Percentiles rank a stretch among this genome's conserved stretches.
These are phyloP conservation scores for Naematelia aurantialba DNA, from an alignment of 768 basidiomycete genomes.

Conservation along the genomic window DNA sequence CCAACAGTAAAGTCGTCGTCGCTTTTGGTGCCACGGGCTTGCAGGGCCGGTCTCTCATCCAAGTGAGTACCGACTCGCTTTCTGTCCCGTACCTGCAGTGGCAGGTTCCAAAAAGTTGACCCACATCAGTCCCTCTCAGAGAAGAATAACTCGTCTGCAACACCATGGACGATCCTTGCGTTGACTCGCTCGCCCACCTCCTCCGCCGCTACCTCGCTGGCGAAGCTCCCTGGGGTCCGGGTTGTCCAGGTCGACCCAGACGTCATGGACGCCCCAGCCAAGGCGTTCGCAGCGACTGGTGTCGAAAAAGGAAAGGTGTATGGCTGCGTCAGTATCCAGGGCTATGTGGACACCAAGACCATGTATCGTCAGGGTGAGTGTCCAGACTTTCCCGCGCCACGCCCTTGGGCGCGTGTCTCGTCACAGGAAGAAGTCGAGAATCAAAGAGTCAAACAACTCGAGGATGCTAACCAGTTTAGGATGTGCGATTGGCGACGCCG, in stretches of 20 bases:
- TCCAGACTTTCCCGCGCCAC: neutral
- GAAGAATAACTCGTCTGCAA: neutral
- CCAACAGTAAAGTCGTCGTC: constrained; percentile 17
- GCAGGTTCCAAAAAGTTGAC: too few relatives aligned
- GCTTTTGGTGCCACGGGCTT: constrained; percentile 29
- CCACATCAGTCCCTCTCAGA: neutral
- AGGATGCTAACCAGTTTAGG: constrained; percentile 6
- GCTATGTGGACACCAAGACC: constrained; percentile 18
- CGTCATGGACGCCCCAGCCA: constrained; percentile 26
- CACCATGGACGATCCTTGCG: constrained; percentile 18
- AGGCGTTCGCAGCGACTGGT: constrained; percentile 15
- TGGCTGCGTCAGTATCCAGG: constrained; percentile 29
- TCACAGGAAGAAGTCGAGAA: too few relatives aligned
- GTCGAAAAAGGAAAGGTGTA: constrained; percentile 18
- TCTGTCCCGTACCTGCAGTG: neutral
- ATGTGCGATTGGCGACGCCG: constrained; percentile 25
- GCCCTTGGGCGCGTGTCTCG: too few relatives aligned
- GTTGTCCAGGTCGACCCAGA: constrained; percentile 17
- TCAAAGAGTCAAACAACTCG: too few relatives aligned
- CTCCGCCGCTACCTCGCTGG: constrained; percentile 7
- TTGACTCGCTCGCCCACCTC: constrained; percentile 19
- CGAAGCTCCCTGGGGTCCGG: constrained; percentile 17
- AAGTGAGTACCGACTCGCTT: constrained; percentile 11
- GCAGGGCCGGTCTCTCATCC: constrained; percentile 19
- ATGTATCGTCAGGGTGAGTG: constrained; percentile 24